Evolutionary conservation across 1,284 basidiomycete species (phyloP).

Genomic region (Puccinia triticina): DNA sequence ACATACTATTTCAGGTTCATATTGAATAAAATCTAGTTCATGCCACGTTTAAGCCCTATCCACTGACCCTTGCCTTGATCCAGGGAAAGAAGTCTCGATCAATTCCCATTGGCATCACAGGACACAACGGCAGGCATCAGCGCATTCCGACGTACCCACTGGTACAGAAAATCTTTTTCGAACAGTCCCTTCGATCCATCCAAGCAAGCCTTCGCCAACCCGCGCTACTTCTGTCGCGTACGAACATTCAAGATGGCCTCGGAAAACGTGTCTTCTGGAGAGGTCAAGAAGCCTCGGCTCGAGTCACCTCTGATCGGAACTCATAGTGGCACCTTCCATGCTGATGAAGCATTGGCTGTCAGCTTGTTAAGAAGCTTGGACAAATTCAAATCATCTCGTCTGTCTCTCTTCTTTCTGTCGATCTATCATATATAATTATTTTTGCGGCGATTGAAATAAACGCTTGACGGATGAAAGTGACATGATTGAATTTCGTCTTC

Average conservation of each 20-base stretch:
- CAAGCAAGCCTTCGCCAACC: not conserved
- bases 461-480: constrained; percentile 23
- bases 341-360: constrained; percentile 93
- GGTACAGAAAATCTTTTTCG: not conserved
- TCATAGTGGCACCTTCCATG: constrained; percentile 94
- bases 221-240: not conserved
- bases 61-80: too few relatives aligned
- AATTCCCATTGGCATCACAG: too few relatives aligned
- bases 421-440: not conserved
- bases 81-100: too few relatives aligned
- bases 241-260: constrained; percentile 24
- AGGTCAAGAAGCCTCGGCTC: constrained; percentile 26
- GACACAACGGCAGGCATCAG: not conserved
- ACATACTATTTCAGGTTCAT: not conserved
- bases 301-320: constrained; percentile 71
- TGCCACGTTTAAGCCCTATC: not conserved
- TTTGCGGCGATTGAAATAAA: not conserved
- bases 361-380: constrained; percentile 80
- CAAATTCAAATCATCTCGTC: constrained; percentile 75
- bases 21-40: constrained; percentile 9
- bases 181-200: not conserved
- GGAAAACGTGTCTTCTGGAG: constrained; percentile 2
- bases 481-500: constrained; percentile 2
- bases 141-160: constrained; percentile 15
- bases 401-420: constrained; percentile 52